Base-by-base conservation (phyloP, 1,284 basidiomycete genomes). In the Omphalotus olearius region DNA sequence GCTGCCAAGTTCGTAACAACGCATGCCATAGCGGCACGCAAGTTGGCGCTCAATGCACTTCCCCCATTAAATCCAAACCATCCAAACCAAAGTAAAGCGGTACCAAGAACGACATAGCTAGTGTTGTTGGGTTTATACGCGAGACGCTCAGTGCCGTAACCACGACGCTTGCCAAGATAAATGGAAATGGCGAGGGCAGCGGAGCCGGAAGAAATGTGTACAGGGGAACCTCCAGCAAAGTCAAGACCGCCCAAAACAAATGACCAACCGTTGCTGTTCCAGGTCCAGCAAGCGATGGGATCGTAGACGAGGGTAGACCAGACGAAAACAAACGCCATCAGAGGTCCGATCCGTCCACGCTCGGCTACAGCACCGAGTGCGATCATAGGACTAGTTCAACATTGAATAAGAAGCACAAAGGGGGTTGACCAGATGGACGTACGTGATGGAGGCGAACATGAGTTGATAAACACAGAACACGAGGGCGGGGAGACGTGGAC, bases 71-170 rank as follows among this genome's bases (percentile, higher is more conserved):
- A 91, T 1, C 74, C 94, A 64, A 95, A 93, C 95, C 95, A 98
- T n/a, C 94, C 95, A 63, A 97, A 94, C 95, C 94, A 98, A 53
- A 98, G 89, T 70, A 98, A 84, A 11, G 86, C 82, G 0, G 96
- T 98, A 47, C 95, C 95, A 51, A 99, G 75, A 49, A 98, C 77
- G 59, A 98, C 91, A 67, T 95, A 93, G 40, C 85, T 83, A 2
- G 87, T 89, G 67, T 91, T 91, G 68, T 92, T 82, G 5, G 91
- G 85, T 74, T 94, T 91, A 82, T 93, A 90, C 1, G 91, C 90
- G 35, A 94, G 81, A 30, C 89, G 82, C 63, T 93, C 89, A 2
- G 94, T 96, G 25, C 95, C 95, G 66, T 95, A 98, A 2, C 95
- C 95, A 30, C 90, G 79, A 53, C 95, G 83, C 61, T 83, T 91